These are phyloP conservation scores for Isochrysis galbana DNA, from an alignment of 78 protist species.

Conservation along the genomic window DNA sequence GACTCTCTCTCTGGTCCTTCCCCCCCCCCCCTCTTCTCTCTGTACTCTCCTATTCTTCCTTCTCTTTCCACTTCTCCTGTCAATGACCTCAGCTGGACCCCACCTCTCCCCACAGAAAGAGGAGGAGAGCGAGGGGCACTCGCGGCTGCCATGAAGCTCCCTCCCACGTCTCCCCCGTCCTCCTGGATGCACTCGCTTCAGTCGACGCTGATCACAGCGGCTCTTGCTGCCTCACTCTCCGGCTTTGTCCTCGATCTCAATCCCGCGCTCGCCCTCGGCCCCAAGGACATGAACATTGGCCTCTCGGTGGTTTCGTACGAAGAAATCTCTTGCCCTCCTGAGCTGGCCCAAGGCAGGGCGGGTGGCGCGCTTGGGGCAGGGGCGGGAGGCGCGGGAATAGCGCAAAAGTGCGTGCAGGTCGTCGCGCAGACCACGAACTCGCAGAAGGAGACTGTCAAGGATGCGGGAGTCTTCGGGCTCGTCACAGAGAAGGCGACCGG, in stretches of 20 bases:
- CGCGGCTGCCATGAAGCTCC: neutral
- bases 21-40: too few species aligned
- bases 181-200: neutral
- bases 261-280: neutral
- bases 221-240: neutral
- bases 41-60: too few species aligned
- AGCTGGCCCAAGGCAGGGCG: neutral
- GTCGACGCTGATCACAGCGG: neutral
- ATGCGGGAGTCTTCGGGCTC: conserved; percentile 9
- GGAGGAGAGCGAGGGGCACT: too few species aligned
- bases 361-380: conserved; percentile 7
- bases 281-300: neutral
- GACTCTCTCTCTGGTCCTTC: too few species aligned
- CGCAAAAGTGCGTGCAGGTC: neutral
- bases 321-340: neutral
- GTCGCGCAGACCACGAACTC: neutral
- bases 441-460: neutral
- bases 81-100: too few species aligned
- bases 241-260: neutral
- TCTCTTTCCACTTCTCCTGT: too few species aligned
- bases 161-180: neutral
- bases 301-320: neutral
- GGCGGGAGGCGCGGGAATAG: neutral
- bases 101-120: too few species aligned
- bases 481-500: neutral